Base-by-base conservation (phyloP, 805 yeast genomes). In the Alloascoidea africana region DNA sequence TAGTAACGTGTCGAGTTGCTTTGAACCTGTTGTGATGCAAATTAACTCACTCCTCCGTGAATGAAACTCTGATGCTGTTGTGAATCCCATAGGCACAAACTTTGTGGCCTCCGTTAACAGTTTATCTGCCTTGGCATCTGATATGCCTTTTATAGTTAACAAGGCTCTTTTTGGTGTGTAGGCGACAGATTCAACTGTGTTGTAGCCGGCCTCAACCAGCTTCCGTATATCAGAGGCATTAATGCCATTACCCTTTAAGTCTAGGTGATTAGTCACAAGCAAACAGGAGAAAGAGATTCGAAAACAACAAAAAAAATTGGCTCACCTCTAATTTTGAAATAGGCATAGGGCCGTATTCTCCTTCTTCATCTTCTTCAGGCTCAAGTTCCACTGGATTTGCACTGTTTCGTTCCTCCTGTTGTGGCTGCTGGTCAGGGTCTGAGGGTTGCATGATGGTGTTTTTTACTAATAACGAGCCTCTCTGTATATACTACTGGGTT, bases 11-110 rank as follows among this genome's bases (percentile, higher is more conserved):
- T 91, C 98, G 34, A 91, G 65, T 50, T 85, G 89, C 52, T 86
- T 85, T 2, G 97, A 86, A 1, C 98, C 98, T 0, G 98, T 89
- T 1, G 97, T 87, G 39, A 91, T 63, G 51, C 96, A 82, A 40
- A 91, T 86, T 58, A 91, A 70, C 53, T 86, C 95, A 3, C 89
- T 75, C 49, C 97, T 68, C 49, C 96, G 70, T 49, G 77, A 73
- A 55, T 86, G 96, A 54, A 84, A 85, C 54, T 86, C 96, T 1
- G 94, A 78, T 2, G 97, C 98, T 0, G 97, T 89, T 16, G 96
- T 89, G 62, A 91, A 91, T 0, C 98, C 98, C 77, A 91, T 72
- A 4, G 95, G 96, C 2, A 89, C 96, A 36, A 76, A 60, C 49
- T 81, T 76, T 32, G 89, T 70, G 0, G 97, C 96, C 49, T 84